Conservation (phyloP, 139 green algal species). For the Pleodorina starrii region DNA sequence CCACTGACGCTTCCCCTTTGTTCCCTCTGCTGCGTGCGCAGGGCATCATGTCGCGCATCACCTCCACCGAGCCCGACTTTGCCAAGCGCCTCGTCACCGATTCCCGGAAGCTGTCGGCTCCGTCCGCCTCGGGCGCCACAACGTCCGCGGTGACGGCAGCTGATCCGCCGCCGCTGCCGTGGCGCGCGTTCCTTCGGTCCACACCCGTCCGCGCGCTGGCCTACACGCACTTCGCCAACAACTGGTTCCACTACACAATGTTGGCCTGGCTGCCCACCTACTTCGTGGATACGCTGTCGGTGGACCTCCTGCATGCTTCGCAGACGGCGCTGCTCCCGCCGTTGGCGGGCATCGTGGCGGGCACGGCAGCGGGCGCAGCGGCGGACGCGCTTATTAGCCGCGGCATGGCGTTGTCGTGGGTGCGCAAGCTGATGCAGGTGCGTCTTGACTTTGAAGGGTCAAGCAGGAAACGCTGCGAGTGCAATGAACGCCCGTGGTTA, state of each 20-base stretch:
- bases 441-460: too few species aligned
- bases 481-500: too few species aligned
- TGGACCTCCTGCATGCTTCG: constrained; percentile 84
- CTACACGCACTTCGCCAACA: constrained; percentile 97
- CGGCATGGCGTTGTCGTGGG: constrained; percentile 73
- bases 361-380: constrained; percentile 70
- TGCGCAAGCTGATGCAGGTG: constrained; percentile 87
- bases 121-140: not conserved
- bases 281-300: constrained; percentile 87
- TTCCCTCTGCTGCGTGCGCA: too few species aligned
- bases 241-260: constrained; percentile 98
- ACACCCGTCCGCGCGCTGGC: constrained; percentile 84
- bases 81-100: not conserved
- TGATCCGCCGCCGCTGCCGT: constrained; percentile 77
- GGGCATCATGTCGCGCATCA: constrained; percentile 41
- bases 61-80: constrained; percentile 30
- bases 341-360: constrained; percentile 80
- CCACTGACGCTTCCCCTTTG: too few species aligned
- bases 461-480: too few species aligned
- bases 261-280: constrained; percentile 98
- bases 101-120: constrained; percentile 13
- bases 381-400: constrained; percentile 85
- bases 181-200: constrained; percentile 87
- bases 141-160: not conserved
- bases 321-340: constrained; percentile 90